Conservation (phyloP, 1,284 basidiomycete genomes). For the Ceratobasidium sp. region DNA sequence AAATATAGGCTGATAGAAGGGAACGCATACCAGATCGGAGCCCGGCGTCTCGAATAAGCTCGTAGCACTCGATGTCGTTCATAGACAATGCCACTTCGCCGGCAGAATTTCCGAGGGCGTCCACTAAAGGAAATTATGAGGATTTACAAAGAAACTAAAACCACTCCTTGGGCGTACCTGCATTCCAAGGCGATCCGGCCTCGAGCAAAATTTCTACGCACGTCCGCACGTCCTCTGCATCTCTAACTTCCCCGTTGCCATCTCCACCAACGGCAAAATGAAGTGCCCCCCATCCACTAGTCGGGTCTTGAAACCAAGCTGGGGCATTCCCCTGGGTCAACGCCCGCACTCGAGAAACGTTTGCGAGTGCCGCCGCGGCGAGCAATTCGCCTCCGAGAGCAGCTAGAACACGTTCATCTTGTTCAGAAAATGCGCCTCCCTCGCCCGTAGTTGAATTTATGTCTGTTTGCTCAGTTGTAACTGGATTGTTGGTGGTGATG, state of each 20-base stretch:
- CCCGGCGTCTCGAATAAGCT: slow-evolving; percentile 84
- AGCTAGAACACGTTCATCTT: slow-evolving; percentile 25
- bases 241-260: slow-evolving; percentile 63
- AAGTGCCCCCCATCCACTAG: slow-evolving; percentile 83
- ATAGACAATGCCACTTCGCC: slow-evolving; percentile 89
- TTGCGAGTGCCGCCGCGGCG: slow-evolving; percentile 13
- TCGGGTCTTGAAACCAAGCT: slow-evolving; percentile 90
- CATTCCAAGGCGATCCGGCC: slow-evolving; percentile 94
- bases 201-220: slow-evolving; percentile 73
- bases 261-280: slow-evolving; percentile 89
- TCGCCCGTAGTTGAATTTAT: background rate
- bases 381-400: slow-evolving; percentile 32
- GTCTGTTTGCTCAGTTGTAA: background rate
- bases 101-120: slow-evolving; percentile 82
- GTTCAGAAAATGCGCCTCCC: background rate
- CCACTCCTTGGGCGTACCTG: slow-evolving; percentile 64
- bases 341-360: slow-evolving; percentile 25
- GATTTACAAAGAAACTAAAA: background rate
- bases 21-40: slow-evolving; percentile 77
- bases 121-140: slow-evolving; percentile 64
- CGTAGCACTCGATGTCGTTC: slow-evolving; percentile 81
- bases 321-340: slow-evolving; percentile 65
- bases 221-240: slow-evolving; percentile 20
- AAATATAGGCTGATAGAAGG: background rate
- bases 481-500: background rate